These are phyloP conservation scores for Phytophthora pini DNA, from an alignment of 352 stramenopile species.

Conservation along the genomic window DNA sequence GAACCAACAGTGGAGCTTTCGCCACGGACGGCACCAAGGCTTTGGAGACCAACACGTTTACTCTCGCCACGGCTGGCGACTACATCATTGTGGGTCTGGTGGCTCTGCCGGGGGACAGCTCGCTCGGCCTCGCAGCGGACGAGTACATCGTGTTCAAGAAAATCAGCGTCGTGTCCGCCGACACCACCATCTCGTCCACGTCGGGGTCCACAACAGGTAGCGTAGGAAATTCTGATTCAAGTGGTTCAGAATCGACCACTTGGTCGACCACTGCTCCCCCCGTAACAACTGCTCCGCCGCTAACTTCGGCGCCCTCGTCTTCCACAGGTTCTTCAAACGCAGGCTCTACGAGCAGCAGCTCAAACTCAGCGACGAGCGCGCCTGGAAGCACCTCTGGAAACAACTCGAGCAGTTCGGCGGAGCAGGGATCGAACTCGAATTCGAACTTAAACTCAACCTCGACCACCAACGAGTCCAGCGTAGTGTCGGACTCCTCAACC, in stretches of 20 bases:
- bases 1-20: slow-evolving; percentile 49
- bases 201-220: slow-evolving; percentile 35
- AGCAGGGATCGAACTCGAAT: slow-evolving; percentile 3
- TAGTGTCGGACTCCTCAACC: slow-evolving; percentile 5
- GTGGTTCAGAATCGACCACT: slow-evolving; percentile 10
- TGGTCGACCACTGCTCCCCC: slow-evolving; percentile 24
- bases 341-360: slow-evolving; percentile 10
- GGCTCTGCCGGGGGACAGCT: slow-evolving; percentile 57
- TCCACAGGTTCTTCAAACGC: slow-evolving; percentile 28
- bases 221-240: slow-evolving; percentile 20
- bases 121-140: slow-evolving; percentile 52
- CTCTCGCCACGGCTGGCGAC: slow-evolving; percentile 52
- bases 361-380: slow-evolving; percentile 12
- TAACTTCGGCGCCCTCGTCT: slow-evolving; percentile 30
- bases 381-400: slow-evolving; percentile 7
- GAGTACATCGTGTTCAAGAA: slow-evolving; percentile 79
- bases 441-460: slow-evolving; percentile 2
- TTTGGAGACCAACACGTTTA: slow-evolving; percentile 59
- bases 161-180: slow-evolving; percentile 63
- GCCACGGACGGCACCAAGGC: slow-evolving; percentile 49
- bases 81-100: slow-evolving; percentile 76
- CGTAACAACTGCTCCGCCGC: slow-evolving; percentile 31
- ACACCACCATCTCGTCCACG: slow-evolving; percentile 42
- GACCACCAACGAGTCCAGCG: slow-evolving; percentile 7
- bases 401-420: slow-evolving; percentile 10